Evolutionary conservation across 2,329 filamentous ascomycete species (phyloP), one percentile per base, ranked within the genome.

Genomic region (Curvularia sp.): DNA sequence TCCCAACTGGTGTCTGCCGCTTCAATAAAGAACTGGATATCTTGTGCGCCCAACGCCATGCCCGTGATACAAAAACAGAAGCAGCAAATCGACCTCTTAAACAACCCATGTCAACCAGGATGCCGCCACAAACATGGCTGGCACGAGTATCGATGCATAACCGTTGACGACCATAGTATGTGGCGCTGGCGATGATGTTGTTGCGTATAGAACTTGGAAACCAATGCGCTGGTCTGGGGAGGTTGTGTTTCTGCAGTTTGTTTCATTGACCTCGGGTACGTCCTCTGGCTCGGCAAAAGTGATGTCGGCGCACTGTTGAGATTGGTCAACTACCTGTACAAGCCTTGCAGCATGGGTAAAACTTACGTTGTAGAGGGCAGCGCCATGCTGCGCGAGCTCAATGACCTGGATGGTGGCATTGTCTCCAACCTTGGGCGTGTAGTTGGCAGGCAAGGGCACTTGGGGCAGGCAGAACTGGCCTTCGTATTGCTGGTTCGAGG

Each of bases 381-480:
- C 93, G 3, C 93, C 93, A 72, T 97, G 93, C 59, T 91, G 81
- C 13, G 93, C 93, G 7, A 87, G 79, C 81, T 96, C 92, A 25
- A 97, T 88, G 3, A 97, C 78, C 74, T 97, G 93, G 57, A 97
- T 95, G 0, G 93, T 97, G 23, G 92, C 93, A 73, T 91, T 88
- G 79, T 97, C 91, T n/a, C 95, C 95, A 0, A 88, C 80, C 48
- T 90, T 87, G 46, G 92, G 89, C 1, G 79, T 86, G 43, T 87
- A 80, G 68, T 90, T 89, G 5, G 81, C 82, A 0, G 95, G 95
- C 39, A 98, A 80, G 1, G 93, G 91, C 0, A 98, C 89, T 75
- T 97, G 93, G 0, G 93, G 93, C 46, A 98, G 80, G 74, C 95
- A 99, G 71, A 98, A 87, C 3, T 89, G 90, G 60, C 93, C 94